Evolutionary conservation across 2,329 filamentous ascomycete species (phyloP).

Genomic region (Endoconidiophora polonica): DNA sequence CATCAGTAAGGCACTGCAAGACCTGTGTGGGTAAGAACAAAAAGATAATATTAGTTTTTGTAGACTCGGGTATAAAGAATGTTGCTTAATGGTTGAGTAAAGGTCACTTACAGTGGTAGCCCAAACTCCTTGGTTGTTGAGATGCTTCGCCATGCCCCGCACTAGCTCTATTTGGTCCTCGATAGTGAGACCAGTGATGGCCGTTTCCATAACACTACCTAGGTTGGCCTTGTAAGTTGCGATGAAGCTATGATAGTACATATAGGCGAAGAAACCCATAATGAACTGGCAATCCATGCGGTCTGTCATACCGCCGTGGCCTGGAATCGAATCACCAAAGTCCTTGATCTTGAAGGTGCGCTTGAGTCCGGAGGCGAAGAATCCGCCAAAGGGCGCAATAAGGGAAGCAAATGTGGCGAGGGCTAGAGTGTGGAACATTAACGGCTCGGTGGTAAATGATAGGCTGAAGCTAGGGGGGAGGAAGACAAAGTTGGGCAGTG

Average conservation of each 20-base stretch:
- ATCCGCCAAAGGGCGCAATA: conserved; percentile 92
- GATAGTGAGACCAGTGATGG: conserved; percentile 70
- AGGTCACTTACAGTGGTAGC: conserved; percentile 22
- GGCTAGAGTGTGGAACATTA: conserved; percentile 83
- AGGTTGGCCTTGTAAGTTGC: conserved; percentile 73
- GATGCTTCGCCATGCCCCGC: conserved; percentile 44
- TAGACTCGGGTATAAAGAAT: not conserved
- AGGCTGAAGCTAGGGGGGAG: conserved; percentile 39
- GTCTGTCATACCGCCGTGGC: conserved; percentile 94
- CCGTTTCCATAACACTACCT: conserved; percentile 75
- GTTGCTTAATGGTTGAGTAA: not conserved
- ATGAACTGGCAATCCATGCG: conserved; percentile 99
- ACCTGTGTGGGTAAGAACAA: not conserved
- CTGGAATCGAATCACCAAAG: conserved; percentile 94
- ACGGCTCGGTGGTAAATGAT: conserved; percentile 63
- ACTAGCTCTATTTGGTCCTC: conserved; percentile 83
- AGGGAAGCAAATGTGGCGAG: conserved; percentile 89
- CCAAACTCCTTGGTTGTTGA: conserved; percentile 44
- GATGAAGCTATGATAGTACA: conserved; percentile 98
- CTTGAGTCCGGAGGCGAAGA: conserved; percentile 95
- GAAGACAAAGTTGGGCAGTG: conserved; percentile 56
- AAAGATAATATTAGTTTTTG: not conserved
- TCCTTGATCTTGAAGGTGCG: conserved; percentile 99
- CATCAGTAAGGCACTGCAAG: conserved; percentile 7
- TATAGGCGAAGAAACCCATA: conserved; percentile 96